Evolutionary conservation across 192 early-diverging fungal species (phyloP).

Genomic region (Coemansia reversa): DNA sequence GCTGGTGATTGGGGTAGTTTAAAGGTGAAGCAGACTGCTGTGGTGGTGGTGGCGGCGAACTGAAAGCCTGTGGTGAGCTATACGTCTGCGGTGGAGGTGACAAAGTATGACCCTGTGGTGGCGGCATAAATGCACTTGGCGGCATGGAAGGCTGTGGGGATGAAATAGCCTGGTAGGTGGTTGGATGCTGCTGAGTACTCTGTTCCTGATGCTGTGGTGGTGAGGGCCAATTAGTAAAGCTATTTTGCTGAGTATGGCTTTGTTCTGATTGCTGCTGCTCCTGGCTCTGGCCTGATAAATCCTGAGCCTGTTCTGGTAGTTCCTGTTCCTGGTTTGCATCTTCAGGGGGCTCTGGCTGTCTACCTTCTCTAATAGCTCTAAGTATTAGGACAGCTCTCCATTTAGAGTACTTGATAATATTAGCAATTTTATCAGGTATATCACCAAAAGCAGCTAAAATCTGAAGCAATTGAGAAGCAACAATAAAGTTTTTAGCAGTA

Average conservation of each 20-base stretch:
- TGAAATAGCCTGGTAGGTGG: background rate
- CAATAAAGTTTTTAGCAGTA: slow-evolving; percentile 88
- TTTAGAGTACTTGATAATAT: slow-evolving; percentile 95
- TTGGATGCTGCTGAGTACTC: slow-evolving; percentile 11
- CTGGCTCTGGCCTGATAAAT: background rate
- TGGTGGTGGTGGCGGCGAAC: slow-evolving; percentile 1
- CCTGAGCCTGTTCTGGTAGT: too few relatives aligned
- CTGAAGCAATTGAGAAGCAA: slow-evolving; percentile 87
- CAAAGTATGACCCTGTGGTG: too few relatives aligned
- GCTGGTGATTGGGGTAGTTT: slow-evolving; percentile 1
- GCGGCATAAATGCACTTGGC: too few relatives aligned
- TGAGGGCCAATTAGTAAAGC: slow-evolving; percentile 33
- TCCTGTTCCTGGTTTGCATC: slow-evolving; percentile 19
- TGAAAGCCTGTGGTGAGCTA: background rate
- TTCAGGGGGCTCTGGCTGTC: slow-evolving; percentile 63
- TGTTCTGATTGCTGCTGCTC: background rate
- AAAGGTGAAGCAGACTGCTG: background rate
- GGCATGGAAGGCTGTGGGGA: too few relatives aligned
- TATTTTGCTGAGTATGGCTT: background rate
- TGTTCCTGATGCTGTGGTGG: slow-evolving; percentile 8
- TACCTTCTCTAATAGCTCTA: slow-evolving; percentile 85
- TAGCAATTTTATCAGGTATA: slow-evolving; percentile 61
- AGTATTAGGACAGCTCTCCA: slow-evolving; percentile 95
- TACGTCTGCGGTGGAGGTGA: too few relatives aligned
- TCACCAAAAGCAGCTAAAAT: slow-evolving; percentile 81